Evolutionary conservation across 1,139 yeast species (phyloP).

Genomic region (Yamadazyma atlantica): DNA sequence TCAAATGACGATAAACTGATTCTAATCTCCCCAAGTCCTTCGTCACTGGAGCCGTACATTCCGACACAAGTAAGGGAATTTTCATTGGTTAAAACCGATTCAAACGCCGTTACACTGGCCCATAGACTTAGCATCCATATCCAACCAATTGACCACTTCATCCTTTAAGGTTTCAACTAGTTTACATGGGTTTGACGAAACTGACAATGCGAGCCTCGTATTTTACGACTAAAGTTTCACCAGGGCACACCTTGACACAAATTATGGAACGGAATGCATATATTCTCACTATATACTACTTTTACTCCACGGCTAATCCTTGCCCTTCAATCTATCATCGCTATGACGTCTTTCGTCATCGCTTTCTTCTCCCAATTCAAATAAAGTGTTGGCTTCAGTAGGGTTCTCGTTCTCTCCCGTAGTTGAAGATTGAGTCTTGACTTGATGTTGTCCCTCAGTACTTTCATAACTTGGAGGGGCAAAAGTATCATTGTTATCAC

Average conservation of each 20-base stretch:
- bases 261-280: neutral
- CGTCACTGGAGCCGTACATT: neutral
- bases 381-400: constrained; percentile 32
- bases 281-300: too few relatives aligned
- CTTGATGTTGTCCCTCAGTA: constrained; percentile 2
- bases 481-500: constrained; percentile 5
- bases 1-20: neutral
- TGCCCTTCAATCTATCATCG: constrained; percentile 28
- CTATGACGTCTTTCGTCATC: constrained; percentile 28
- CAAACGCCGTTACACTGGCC: neutral
- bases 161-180: too few relatives aligned
- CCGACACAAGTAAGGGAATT: neutral
- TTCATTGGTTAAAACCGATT: neutral
- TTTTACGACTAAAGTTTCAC: too few relatives aligned
- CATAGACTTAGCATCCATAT: neutral
- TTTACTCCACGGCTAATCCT: constrained; percentile 1
- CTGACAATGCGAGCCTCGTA: too few relatives aligned
- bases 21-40: neutral
- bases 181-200: too few relatives aligned
- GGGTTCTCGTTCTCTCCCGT: too few relatives aligned
- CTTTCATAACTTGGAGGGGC: constrained; percentile 30
- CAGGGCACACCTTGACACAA: too few relatives aligned
- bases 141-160: too few relatives aligned
- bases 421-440: constrained; percentile 6
- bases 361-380: constrained; percentile 39